phyloP scores from a whole-genome alignment of 768 basidiomycete species.

The Hypholoma fasciculare region DNA sequence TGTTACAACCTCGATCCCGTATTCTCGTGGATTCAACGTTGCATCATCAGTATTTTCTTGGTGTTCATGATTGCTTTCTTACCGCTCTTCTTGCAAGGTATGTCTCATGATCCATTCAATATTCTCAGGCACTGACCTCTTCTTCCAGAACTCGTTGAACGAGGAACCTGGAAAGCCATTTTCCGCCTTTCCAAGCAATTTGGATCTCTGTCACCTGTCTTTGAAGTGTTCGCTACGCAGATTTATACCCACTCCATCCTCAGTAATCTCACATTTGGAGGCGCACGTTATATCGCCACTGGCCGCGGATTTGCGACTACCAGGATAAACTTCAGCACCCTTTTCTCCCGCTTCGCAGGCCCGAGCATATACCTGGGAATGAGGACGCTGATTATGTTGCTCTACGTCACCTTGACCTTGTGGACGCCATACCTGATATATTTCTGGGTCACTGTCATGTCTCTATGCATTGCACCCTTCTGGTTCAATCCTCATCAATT shows the following conservation, averaged over 20 bases:
- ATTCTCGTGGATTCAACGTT: conserved; percentile 93
- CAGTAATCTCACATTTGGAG: conserved; percentile 96
- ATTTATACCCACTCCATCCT: conserved; percentile 98
- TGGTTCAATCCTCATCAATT: conserved; percentile 99
- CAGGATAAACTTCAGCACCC: conserved; percentile 89
- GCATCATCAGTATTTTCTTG: conserved; percentile 97
- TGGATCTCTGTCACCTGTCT: conserved; percentile 88
- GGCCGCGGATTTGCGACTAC: conserved; percentile 99
- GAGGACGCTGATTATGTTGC: conserved; percentile 86
- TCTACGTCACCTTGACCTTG: conserved; percentile 90
- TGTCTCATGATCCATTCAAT: conserved; percentile 12
- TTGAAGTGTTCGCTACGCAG: conserved; percentile 98
- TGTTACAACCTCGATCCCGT: conserved; percentile 96
- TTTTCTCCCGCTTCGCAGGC: conserved; percentile 98
- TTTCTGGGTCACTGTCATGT: conserved; percentile 95
- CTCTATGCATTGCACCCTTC: conserved; percentile 95
- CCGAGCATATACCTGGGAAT: conserved; percentile 98
- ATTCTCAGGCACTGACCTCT: conserved; percentile 6
- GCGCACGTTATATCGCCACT: conserved; percentile 97
- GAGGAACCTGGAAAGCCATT: conserved; percentile 90
- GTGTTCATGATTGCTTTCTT: conserved; percentile 98
- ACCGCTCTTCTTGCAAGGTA: conserved; percentile 94
- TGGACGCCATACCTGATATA: conserved; percentile 95
- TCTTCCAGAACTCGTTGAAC: conserved; percentile 83
- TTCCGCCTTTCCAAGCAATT: conserved; percentile 94